Evolutionary conservation across 345 rosid genomes (phyloP).

Genomic region (Raphanus raphanistrum): DNA sequence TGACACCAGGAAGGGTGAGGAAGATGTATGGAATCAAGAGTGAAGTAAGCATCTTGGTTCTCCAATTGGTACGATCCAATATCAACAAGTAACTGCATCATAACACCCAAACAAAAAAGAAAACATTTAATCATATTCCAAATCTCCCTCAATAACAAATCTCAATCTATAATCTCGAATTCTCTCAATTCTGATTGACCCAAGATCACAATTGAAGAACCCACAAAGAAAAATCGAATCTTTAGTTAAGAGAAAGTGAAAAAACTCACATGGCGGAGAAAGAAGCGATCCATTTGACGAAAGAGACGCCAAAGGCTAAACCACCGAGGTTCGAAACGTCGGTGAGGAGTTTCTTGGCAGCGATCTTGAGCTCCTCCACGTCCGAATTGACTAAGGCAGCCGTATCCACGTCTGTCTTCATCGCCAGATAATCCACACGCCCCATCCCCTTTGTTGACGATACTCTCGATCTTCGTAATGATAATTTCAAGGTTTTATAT

Average conservation of each 20-base stretch:
- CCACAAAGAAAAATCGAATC: background rate
- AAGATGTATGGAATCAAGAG: constrained; percentile 90
- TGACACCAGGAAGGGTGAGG: constrained; percentile 66
- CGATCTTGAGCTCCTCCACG: constrained; percentile 56
- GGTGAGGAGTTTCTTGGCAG: constrained; percentile 53
- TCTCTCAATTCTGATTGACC: constrained; percentile 2
- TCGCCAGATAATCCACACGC: constrained; percentile 59
- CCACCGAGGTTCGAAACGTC: constrained; percentile 69
- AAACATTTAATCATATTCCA: background rate
- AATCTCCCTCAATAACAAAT: constrained; percentile 11
- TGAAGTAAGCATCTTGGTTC: constrained; percentile 83
- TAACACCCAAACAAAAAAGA: background rate
- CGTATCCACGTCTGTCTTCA: constrained; percentile 56
- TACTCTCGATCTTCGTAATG: background rate
- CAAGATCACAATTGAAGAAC: background rate
- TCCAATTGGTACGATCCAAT: constrained; percentile 94
- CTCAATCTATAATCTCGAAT: background rate
- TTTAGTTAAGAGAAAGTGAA: background rate
- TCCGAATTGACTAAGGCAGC: constrained; percentile 56
- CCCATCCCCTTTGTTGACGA: constrained; percentile 41
- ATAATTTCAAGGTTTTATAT: background rate
- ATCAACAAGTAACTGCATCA: constrained; percentile 73
- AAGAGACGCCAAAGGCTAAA: constrained; percentile 67
- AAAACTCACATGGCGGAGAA: constrained; percentile 67
- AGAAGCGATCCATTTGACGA: constrained; percentile 80